Percentiles rank a stretch among this genome's conserved stretches.
Evolutionary conservation across 345 rosid species (phyloP).

Genomic region (Cochlearia excelsa): DNA sequence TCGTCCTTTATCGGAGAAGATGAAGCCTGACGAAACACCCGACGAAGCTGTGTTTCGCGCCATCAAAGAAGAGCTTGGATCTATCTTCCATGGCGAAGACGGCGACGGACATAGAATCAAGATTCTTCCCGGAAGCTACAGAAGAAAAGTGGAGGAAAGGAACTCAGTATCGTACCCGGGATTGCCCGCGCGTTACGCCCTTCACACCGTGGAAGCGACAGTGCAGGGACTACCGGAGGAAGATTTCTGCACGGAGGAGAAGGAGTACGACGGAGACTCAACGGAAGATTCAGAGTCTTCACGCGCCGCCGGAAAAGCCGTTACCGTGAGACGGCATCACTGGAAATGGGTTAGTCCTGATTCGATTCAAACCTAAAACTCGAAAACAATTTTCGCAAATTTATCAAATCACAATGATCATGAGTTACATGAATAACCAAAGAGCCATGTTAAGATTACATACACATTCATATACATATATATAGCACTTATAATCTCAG

Average conservation of each 20-base stretch:
- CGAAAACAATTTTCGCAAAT: neutral
- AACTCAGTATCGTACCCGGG: slow-evolving; percentile 80
- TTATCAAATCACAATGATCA: slow-evolving; percentile 8
- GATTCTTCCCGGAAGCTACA: slow-evolving; percentile 57
- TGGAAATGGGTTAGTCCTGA: slow-evolving; percentile 86
- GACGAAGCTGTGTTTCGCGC: slow-evolving; percentile 69
- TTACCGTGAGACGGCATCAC: slow-evolving; percentile 69
- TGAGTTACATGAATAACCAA: slow-evolving; percentile 7
- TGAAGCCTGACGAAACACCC: slow-evolving; percentile 70
- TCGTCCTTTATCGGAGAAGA: slow-evolving; percentile 83
- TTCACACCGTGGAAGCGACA: slow-evolving; percentile 64
- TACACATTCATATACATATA: neutral
- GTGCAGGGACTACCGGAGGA: slow-evolving; percentile 87
- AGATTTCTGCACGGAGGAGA: slow-evolving; percentile 67
- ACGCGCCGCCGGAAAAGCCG: slow-evolving; percentile 47
- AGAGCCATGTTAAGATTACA: slow-evolving; percentile 6
- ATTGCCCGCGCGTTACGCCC: slow-evolving; percentile 65
- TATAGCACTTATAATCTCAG: neutral
- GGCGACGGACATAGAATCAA: slow-evolving; percentile 14
- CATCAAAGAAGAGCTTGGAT: slow-evolving; percentile 79
- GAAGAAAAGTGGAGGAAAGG: slow-evolving; percentile 63
- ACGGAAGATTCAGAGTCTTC: slow-evolving; percentile 37
- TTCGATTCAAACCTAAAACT: slow-evolving; percentile 41
- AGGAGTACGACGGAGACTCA: slow-evolving; percentile 47
- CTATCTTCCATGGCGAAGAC: slow-evolving; percentile 31